phyloP scores from a whole-genome alignment of 805 yeast genomes.

The Saccharomyces eubayanus region DNA sequence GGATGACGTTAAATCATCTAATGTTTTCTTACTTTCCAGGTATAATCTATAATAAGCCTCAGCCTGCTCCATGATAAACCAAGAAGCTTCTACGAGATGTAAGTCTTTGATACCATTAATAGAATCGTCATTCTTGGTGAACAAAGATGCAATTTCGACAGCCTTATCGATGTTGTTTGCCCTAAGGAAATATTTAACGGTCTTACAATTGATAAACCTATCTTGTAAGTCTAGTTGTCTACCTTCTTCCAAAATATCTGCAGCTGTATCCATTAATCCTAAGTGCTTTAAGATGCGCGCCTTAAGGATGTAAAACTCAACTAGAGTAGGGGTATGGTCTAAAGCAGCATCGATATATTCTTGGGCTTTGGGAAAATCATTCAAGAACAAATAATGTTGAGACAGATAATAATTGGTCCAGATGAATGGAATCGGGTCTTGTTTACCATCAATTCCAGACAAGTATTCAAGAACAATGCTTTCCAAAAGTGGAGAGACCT shows the following conservation, averaged over 20 bases:
- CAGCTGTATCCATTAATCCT: constrained; percentile 56
- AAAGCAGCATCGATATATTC: constrained; percentile 54
- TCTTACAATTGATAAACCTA: constrained; percentile 80
- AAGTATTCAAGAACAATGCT: constrained; percentile 46
- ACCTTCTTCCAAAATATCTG: constrained; percentile 58
- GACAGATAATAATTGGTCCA: constrained; percentile 76
- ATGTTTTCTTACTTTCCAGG: constrained; percentile 24
- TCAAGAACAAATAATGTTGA: constrained; percentile 59
- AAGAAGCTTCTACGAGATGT: constrained; percentile 81
- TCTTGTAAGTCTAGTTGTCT: constrained; percentile 78
- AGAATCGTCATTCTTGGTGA: constrained; percentile 76
- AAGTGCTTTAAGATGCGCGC: constrained; percentile 72
- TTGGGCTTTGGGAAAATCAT: constrained; percentile 47
- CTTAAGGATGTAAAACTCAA: constrained; percentile 71
- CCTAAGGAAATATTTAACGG: constrained; percentile 75
- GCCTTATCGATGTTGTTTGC: constrained; percentile 71
- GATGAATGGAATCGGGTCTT: constrained; percentile 32
- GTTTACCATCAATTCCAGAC: constrained; percentile 21
- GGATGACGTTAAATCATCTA: constrained; percentile 8
- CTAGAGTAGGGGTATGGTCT: constrained; percentile 70
- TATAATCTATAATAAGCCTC: constrained; percentile 67
- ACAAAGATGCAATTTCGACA: constrained; percentile 60
- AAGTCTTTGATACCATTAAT: constrained; percentile 81
- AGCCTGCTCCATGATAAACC: constrained; percentile 82
- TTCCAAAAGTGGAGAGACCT: constrained; percentile 38